phyloP scores from a whole-genome alignment of 345 rosid genomes.

The Dimocarpus longan region DNA sequence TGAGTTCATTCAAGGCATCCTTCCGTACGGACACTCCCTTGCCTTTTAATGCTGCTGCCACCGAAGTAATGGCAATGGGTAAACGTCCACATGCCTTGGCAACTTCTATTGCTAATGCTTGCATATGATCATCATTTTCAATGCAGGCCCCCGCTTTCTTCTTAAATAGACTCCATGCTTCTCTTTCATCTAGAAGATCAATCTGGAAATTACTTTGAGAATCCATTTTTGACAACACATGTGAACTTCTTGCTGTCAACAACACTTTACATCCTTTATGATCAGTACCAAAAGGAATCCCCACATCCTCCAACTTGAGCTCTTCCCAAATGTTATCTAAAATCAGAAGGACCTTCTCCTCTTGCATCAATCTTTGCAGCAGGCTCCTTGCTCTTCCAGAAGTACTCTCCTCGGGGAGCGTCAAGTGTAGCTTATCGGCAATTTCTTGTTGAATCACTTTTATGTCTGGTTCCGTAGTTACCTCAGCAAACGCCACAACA shows the following conservation, averaged over 20 bases:
- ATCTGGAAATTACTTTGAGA: constrained; percentile 6
- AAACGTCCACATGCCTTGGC: constrained; percentile 28
- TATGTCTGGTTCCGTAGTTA: no score
- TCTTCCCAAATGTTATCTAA: constrained; percentile 33
- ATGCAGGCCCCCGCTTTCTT: constrained; percentile 5
- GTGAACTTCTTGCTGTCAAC: constrained; percentile 9
- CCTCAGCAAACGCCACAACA: no score
- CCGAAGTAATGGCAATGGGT: constrained; percentile 24
- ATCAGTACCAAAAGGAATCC: constrained; percentile 26
- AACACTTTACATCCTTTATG: constrained; percentile 16
- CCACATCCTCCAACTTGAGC: constrained; percentile 25
- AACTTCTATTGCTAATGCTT: constrained; percentile 12
- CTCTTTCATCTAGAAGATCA: constrained; percentile 2
- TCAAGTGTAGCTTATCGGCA: constrained; percentile 14
- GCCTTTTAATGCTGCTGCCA: constrained; percentile 24
- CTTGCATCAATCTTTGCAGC: constrained; percentile 10
- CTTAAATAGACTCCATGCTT: constrained; percentile 23
- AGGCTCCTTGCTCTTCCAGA: neutral
- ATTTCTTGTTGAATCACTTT: constrained; percentile 19
- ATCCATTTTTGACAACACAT: constrained; percentile 27
- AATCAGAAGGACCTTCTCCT: constrained; percentile 24
- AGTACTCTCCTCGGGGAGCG: neutral
- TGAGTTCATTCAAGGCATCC: constrained; percentile 16
- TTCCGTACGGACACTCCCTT: constrained; percentile 16
- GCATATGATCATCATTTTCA: neutral